Evolutionary conservation across 2,329 filamentous ascomycete genomes (phyloP), one percentile per base, ranked within the genome.

Genomic region (Saccharata proteae): DNA sequence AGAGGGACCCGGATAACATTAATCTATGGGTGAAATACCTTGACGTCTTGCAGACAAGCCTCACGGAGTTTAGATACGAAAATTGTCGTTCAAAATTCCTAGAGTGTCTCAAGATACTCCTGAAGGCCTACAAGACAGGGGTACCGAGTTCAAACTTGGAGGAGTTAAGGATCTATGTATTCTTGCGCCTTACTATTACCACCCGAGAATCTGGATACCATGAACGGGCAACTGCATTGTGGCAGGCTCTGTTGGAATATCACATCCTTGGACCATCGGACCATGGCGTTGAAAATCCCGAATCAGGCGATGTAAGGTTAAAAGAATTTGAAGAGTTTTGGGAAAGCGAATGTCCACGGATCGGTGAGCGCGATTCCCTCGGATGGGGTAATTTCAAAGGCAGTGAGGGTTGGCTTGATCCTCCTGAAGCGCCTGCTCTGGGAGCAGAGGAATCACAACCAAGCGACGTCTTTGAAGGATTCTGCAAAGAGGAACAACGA

Each of bases 171-270:
- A 10, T 83, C 2, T 83, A 92, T 47, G 56, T 92, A 2, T 69
- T 93, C 12, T 59, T 92, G 2, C 71, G 83, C 23, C 51, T 77
- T n/a, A 88, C 82, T 0, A 55, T 72, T 2, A 80, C 90, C 46
- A 63, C 88, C 17, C 65, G 74, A 26, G 78, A 93, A 47, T 65
- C 80, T 26, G 88, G 88, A 0, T 93, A 80, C 47, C 61, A 66
- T 26, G 88, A 94, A 49, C 61, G 82, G 17, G 77, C 83, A 2
- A 61, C 81, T 3, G 83, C 77, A 7, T 65, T 79, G 4, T 94
- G 88, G 85, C 88, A 96, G 56, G 80, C 74, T 5, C 45, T 80
- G 1, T 55, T 94, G 0, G 88, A 94, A 47, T 62, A 79, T 31
- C 74, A 71, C 12, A 69, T 84, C 37, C 74, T 73, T 27, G 62